Conservation (phyloP, 768 basidiomycete genomes). For the Tylopilus balloui region DNA sequence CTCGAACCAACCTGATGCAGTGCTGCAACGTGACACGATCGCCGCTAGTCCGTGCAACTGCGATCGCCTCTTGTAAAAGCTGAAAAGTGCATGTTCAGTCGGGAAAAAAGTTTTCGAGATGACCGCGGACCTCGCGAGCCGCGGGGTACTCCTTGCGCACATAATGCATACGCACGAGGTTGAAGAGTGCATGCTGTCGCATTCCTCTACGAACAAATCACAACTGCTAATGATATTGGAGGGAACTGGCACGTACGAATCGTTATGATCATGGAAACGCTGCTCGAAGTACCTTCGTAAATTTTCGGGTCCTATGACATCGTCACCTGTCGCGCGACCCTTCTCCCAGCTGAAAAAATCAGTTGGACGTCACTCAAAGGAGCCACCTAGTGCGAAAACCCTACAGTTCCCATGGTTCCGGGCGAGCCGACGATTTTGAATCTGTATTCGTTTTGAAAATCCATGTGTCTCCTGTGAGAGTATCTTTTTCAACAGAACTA, state of each 20-base stretch:
- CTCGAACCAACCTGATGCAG: slow-evolving; percentile 59
- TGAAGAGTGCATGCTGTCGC: slow-evolving; percentile 76
- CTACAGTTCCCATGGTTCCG: slow-evolving; percentile 57
- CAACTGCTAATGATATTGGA: background rate
- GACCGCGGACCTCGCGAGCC: slow-evolving; percentile 53
- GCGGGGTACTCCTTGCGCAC: slow-evolving; percentile 62
- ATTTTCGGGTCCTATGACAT: slow-evolving; percentile 63
- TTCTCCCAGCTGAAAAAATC: slow-evolving; percentile 58
- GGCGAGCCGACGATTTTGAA: slow-evolving; percentile 59
- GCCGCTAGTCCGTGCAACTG: slow-evolving; percentile 65
- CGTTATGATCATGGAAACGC: slow-evolving; percentile 72
- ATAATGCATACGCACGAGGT: slow-evolving; percentile 76
- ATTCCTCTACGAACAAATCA: slow-evolving; percentile 47
- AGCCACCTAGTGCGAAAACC: slow-evolving; percentile 16
- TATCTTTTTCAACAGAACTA: slow-evolving; percentile 46
- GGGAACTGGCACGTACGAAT: slow-evolving; percentile 55
- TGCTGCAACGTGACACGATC: slow-evolving; percentile 73
- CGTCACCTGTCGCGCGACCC: slow-evolving; percentile 61
- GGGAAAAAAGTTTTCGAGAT: background rate
- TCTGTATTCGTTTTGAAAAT: slow-evolving; percentile 64
- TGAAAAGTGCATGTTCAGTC: slow-evolving; percentile 27
- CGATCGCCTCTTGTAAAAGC: slow-evolving; percentile 74
- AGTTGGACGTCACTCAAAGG: background rate
- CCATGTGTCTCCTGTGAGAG: slow-evolving; percentile 43
- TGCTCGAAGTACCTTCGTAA: slow-evolving; percentile 81